These are phyloP conservation scores for Micractinium conductrix DNA, from an alignment of 139 green algal genomes.

Conservation along the genomic window DNA sequence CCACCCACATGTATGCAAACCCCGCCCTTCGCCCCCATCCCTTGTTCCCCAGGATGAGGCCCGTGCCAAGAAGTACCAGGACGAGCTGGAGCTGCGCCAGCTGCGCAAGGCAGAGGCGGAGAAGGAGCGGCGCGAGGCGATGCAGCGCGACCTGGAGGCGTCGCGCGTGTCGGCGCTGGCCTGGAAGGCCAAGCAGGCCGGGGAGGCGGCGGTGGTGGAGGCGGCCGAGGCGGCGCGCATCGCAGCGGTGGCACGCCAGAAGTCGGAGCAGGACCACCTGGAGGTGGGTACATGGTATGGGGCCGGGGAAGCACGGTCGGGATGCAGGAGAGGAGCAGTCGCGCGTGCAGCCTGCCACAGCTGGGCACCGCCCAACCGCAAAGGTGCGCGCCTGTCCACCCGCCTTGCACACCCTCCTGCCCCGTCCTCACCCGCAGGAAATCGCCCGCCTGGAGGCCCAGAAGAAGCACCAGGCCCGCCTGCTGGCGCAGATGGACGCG, in stretches of 20 bases:
- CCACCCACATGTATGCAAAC: background rate
- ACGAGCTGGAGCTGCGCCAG: conserved; percentile 21
- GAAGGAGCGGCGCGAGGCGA: background rate
- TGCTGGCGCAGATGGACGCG: conserved; percentile 36
- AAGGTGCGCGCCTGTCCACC: background rate
- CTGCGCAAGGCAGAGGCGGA: conserved; percentile 2
- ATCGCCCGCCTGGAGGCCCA: conserved; percentile 29
- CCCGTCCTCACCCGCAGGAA: background rate
- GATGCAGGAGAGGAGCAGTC: too few species aligned
- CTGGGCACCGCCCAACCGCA: background rate
- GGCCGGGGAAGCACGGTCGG: too few species aligned
- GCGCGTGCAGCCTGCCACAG: too few species aligned
- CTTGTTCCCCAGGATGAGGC: conserved; percentile 16
- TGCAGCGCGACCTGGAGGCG: conserved; percentile 27
- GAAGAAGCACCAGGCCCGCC: conserved; percentile 21
- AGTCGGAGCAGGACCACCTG: conserved; percentile 10
- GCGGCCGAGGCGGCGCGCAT: conserved; percentile 9
- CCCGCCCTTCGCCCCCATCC: background rate
- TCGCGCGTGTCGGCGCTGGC: conserved; percentile 19
- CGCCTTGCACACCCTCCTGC: too few species aligned
- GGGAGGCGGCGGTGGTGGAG: conserved; percentile 1
- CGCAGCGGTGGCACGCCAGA: background rate
- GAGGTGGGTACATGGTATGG: background rate
- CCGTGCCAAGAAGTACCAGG: conserved; percentile 36
- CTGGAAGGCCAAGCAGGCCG: conserved; percentile 4